Evolutionary conservation across 345 rosid genomes (phyloP).

Genomic region (Arabidopsis arenosa): DNA sequence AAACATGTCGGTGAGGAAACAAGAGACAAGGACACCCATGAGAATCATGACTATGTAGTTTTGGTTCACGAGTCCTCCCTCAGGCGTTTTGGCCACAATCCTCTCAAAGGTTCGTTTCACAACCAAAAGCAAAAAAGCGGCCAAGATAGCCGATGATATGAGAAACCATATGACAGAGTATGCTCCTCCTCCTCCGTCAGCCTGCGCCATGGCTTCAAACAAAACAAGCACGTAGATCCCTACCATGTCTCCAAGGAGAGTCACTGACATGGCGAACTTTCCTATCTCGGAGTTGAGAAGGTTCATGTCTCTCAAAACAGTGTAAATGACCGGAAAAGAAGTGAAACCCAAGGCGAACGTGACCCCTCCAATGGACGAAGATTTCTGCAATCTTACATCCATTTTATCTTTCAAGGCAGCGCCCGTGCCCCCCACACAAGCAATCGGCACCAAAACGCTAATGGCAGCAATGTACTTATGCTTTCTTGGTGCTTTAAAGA

Average conservation of each 20-base stretch:
- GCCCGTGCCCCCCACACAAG: constrained; percentile 15
- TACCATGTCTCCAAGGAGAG: constrained; percentile 51
- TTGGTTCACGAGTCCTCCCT: constrained; percentile 61
- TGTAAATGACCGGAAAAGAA: constrained; percentile 55
- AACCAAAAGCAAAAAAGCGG: constrained; percentile 40
- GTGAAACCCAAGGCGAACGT: constrained; percentile 46
- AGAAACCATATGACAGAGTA: constrained; percentile 46
- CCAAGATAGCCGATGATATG: constrained; percentile 28
- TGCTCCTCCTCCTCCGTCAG: constrained; percentile 22
- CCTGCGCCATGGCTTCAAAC: constrained; percentile 55
- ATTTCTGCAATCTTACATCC: constrained; percentile 35
- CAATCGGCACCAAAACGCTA: constrained; percentile 47
- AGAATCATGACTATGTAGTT: constrained; percentile 52
- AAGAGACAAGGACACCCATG: constrained; percentile 51
- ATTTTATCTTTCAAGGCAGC: constrained; percentile 37
- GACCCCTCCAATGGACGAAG: constrained; percentile 48
- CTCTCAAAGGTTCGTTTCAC: constrained; percentile 46
- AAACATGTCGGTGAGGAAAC: constrained; percentile 70
- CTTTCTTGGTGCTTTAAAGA: constrained; percentile 52
- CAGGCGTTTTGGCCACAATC: constrained; percentile 60
- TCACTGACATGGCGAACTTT: constrained; percentile 54
- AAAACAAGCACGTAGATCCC: constrained; percentile 41
- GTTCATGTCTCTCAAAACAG: constrained; percentile 60
- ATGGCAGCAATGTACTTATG: constrained; percentile 48
- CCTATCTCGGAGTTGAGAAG: constrained; percentile 72